phyloP scores from a whole-genome alignment of 179 eudicot genomes.

The Silene coronaria region DNA sequence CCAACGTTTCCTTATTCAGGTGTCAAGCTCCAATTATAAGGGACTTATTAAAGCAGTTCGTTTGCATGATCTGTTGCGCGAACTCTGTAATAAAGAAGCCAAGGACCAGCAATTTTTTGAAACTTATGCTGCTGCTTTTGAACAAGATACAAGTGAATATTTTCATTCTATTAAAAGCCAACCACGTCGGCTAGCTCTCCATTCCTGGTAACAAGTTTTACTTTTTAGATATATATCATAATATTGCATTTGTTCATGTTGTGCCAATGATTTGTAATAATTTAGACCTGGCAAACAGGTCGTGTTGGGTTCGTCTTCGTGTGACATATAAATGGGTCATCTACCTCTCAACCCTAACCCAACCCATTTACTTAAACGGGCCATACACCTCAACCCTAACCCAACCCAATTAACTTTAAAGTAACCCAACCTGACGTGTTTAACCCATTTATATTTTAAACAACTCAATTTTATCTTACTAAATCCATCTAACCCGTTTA shows the following conservation, averaged over 20 bases:
- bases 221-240: background rate
- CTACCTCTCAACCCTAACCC: no score
- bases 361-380: no score
- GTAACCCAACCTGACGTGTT: no score
- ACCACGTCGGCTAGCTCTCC: slow-evolving; percentile 21
- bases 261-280: background rate
- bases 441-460: no score
- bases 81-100: slow-evolving; percentile 35
- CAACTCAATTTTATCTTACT: no score
- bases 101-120: slow-evolving; percentile 24
- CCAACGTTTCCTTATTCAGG: slow-evolving; percentile 46
- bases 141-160: background rate
- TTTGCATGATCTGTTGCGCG: slow-evolving; percentile 58
- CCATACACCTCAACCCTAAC: no score
- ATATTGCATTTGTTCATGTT: background rate
- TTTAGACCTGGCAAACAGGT: no score
- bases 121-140: slow-evolving; percentile 14
- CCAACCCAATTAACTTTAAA: no score
- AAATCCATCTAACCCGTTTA: no score
- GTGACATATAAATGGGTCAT: no score
- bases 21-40: slow-evolving; percentile 29
- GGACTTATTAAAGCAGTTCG: slow-evolving; percentile 39
- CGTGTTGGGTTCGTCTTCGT: no score
- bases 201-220: slow-evolving; percentile 23
- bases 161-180: background rate